phyloP scores from a whole-genome alignment of 495 filamentous ascomycete species.

The Daldinia caldariorum region DNA sequence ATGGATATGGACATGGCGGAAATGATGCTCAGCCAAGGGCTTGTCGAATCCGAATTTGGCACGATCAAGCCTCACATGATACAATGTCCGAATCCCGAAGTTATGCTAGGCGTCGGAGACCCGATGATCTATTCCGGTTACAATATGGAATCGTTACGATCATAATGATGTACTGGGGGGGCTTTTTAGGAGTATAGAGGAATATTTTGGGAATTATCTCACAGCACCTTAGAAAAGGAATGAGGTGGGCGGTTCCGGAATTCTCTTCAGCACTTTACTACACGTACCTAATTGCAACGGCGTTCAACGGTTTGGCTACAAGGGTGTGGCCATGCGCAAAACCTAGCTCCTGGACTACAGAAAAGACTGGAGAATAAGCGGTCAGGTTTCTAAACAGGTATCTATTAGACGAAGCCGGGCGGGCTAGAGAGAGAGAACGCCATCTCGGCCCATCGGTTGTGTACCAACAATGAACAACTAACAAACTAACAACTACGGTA shows the following conservation, averaged over 20 bases:
- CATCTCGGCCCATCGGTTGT: slow-evolving; percentile 27
- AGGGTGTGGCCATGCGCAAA: slow-evolving; percentile 10
- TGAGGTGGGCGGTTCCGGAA: slow-evolving; percentile 9
- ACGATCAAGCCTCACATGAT: slow-evolving; percentile 60
- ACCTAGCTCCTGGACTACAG: slow-evolving; percentile 24
- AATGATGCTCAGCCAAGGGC: slow-evolving; percentile 55
- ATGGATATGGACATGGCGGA: slow-evolving; percentile 54
- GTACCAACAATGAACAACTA: too few relatives aligned
- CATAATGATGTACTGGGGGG: slow-evolving; percentile 14
- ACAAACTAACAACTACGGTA: slow-evolving; percentile 37
- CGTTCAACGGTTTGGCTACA: slow-evolving; percentile 38
- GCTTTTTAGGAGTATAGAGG: neutral
- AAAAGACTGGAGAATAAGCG: slow-evolving; percentile 19
- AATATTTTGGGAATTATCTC: neutral
- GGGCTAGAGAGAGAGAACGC: slow-evolving; percentile 7
- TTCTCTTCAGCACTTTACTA: slow-evolving; percentile 22
- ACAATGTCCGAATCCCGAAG: slow-evolving; percentile 55
- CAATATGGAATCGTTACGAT: slow-evolving; percentile 48
- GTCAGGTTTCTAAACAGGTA: slow-evolving; percentile 32
- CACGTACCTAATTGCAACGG: slow-evolving; percentile 38
- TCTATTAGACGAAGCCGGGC: slow-evolving; percentile 36
- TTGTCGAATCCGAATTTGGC: slow-evolving; percentile 57
- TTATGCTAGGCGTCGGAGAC: slow-evolving; percentile 62
- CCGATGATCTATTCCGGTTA: slow-evolving; percentile 60
- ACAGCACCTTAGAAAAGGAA: neutral